Conservation (phyloP, 768 basidiomycete genomes). For the Suillus plorans region DNA sequence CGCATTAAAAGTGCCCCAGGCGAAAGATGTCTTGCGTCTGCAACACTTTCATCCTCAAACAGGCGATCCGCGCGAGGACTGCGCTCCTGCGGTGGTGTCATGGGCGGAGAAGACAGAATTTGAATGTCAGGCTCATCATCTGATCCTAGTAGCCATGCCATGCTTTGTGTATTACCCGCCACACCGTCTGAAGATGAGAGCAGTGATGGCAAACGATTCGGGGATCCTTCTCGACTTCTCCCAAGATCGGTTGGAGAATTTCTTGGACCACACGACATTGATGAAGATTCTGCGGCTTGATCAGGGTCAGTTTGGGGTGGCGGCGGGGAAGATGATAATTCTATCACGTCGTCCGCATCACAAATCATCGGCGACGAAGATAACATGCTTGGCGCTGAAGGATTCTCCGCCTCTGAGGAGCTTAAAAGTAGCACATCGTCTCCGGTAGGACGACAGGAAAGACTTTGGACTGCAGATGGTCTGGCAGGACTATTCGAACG, state of each 20-base stretch:
- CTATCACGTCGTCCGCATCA: constrained; percentile 26
- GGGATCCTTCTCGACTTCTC: constrained; percentile 11
- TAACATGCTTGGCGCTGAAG: constrained; percentile 9
- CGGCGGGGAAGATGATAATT: constrained; percentile 30
- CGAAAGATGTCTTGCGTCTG: constrained; percentile 19
- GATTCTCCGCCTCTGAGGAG: constrained; percentile 7
- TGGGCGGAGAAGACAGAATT: constrained; percentile 53
- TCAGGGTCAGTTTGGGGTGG: not conserved
- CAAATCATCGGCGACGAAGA: constrained; percentile 25
- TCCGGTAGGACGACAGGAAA: not conserved
- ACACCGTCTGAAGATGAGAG: constrained; percentile 6
- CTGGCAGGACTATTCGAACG: not conserved
- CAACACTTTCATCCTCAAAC: constrained; percentile 22
- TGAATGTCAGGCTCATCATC: constrained; percentile 57
- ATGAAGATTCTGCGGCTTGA: not conserved
- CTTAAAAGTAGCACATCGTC: not conserved
- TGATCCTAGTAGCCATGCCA: constrained; percentile 69
- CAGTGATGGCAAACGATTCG: constrained; percentile 18
- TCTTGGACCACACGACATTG: not conserved
- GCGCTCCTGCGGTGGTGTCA: constrained; percentile 13
- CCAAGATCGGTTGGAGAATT: not conserved
- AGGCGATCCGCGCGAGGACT: constrained; percentile 2
- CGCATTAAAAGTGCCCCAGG: constrained; percentile 27
- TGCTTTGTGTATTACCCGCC: constrained; percentile 35
- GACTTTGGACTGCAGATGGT: not conserved